Percentiles rank a stretch among this genome's conserved stretches.
These are phyloP conservation scores for Trametes villosa DNA, from an alignment of 768 basidiomycete species.

Conservation along the genomic window DNA sequence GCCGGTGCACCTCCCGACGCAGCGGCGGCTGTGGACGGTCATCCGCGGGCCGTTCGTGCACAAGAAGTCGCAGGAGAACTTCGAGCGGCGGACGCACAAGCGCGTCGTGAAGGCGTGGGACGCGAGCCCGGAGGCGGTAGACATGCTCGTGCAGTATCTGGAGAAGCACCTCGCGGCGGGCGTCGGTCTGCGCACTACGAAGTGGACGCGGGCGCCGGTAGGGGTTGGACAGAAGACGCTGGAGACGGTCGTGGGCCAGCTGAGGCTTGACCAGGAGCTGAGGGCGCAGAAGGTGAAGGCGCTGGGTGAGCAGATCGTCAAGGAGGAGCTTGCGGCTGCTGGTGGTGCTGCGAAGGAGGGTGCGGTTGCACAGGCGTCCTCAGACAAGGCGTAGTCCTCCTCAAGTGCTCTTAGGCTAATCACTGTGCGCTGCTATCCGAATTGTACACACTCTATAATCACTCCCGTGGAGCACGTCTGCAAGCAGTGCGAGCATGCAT, in stretches of 20 bases:
- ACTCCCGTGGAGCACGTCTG: no score
- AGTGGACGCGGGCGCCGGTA: conserved; percentile 70
- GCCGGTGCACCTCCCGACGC: conserved; percentile 67
- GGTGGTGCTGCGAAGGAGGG: conserved; percentile 16
- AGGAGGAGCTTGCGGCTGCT: conserved; percentile 37
- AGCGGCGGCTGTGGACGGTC: conserved; percentile 86
- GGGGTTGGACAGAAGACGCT: conserved; percentile 50
- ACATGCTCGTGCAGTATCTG: conserved; percentile 81
- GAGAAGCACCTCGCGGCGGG: conserved; percentile 77
- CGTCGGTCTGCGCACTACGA: conserved; percentile 83
- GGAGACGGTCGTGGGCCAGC: conserved; percentile 39
- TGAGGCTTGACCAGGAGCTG: conserved; percentile 37
- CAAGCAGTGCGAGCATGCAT: no score
- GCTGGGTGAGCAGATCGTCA: conserved; percentile 45
- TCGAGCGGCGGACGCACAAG: conserved; percentile 82
- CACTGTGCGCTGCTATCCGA: no score
- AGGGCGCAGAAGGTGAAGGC: conserved; percentile 36
- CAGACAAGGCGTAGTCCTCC: neutral
- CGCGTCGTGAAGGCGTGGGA: conserved; percentile 92
- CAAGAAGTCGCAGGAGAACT: conserved; percentile 96
- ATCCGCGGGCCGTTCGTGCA: conserved; percentile 84
- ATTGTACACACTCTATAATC: neutral
- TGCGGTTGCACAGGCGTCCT: conserved; percentile 5
- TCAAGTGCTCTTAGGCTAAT: no score
- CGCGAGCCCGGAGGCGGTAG: conserved; percentile 75